These are phyloP conservation scores for Steccherinum ochraceum DNA, from an alignment of 768 basidiomycete species.

Conservation along the genomic window DNA sequence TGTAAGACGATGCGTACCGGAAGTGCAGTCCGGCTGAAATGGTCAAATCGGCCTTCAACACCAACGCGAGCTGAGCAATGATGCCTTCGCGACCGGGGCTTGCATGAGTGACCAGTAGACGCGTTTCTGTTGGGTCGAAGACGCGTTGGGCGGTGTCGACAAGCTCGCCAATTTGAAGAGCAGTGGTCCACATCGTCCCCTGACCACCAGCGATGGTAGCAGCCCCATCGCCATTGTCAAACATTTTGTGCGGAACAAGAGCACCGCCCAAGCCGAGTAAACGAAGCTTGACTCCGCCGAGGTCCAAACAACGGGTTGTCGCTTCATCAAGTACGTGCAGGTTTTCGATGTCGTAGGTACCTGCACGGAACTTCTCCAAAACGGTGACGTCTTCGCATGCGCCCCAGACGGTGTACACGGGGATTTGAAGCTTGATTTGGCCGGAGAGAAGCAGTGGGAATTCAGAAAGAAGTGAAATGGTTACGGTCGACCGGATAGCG, in stretches of 20 bases:
- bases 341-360: conserved; percentile 80
- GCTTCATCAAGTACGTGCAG: conserved; percentile 92
- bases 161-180: conserved; percentile 95
- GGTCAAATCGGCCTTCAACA: conserved; percentile 91
- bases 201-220: conserved; percentile 98
- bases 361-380: conserved; percentile 87
- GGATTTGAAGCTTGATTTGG: conserved; percentile 84
- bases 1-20: conserved; percentile 93
- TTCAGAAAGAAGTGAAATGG: conserved; percentile 81
- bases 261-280: conserved; percentile 96
- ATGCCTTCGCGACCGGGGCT: conserved; percentile 91
- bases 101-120: conserved; percentile 88
- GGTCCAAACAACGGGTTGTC: conserved; percentile 84
- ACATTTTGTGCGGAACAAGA: conserved; percentile 90
- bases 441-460: conserved; percentile 89
- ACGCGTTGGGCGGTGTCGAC: conserved; percentile 96
- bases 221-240: conserved; percentile 87
- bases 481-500: conserved; percentile 65
- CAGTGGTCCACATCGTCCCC: conserved; percentile 98
- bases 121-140: conserved; percentile 88
- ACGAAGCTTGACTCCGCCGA: conserved; percentile 90
- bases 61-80: conserved; percentile 82
- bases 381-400: conserved; percentile 94
- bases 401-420: conserved; percentile 96
- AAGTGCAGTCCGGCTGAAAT: conserved; percentile 95